phyloP scores from a whole-genome alignment of 768 basidiomycete genomes.

The Butyriboletus loyo region DNA sequence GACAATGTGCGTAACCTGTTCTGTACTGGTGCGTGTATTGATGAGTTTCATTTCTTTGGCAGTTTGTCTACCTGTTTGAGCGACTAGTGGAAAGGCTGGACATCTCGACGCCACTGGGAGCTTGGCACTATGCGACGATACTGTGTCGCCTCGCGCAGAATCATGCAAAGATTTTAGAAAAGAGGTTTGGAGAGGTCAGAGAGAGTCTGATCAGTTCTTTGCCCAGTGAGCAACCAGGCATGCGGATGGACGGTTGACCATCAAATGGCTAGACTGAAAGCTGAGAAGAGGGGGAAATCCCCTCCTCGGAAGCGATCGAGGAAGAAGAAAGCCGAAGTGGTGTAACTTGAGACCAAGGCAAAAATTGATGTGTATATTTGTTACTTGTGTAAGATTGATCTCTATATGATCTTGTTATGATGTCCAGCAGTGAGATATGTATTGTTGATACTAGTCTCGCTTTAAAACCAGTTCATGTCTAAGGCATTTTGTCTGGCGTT shows the following conservation, averaged over 20 bases:
- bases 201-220: not conserved
- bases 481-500: too few species aligned
- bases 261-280: not conserved
- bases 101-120: slow-evolving; percentile 4
- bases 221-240: not conserved
- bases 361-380: too few species aligned
- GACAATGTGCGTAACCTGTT: not conserved
- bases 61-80: slow-evolving; percentile 7
- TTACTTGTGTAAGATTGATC: too few species aligned
- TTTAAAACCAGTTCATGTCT: too few species aligned
- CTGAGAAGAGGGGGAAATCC: not conserved
- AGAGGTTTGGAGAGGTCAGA: not conserved
- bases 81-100: slow-evolving; percentile 1
- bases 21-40: too few species aligned
- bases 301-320: too few species aligned
- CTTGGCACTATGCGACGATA: slow-evolving; percentile 10
- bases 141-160: slow-evolving; percentile 6
- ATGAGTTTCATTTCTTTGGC: not conserved
- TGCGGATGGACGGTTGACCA: slow-evolving; percentile 4
- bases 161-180: not conserved
- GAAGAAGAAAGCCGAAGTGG: too few species aligned
- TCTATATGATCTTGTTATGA: too few species aligned
- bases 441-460: too few species aligned
- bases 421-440: too few species aligned
- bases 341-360: too few species aligned